Evolutionary conservation across 805 yeast genomes (phyloP), one percentile per base, ranked within the genome.

Genomic region (Monosporozyma unispora): DNA sequence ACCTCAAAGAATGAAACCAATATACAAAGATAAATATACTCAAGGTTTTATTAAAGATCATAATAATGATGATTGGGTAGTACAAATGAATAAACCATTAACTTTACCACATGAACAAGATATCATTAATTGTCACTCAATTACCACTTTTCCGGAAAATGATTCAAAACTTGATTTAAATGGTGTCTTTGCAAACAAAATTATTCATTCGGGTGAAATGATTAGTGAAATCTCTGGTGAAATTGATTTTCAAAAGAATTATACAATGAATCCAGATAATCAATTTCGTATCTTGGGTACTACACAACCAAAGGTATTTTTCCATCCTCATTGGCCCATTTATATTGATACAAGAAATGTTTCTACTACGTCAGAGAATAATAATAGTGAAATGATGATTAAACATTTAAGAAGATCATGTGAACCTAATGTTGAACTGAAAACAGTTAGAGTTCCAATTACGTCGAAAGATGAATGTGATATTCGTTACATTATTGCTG

Each of bases 211-310:
- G 40, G 78, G 75, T 18, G 74, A 79, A 1, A 69, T 78, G 3
- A 64, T 88, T 7, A 69, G 74, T 23, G 89, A 87, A 61, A 74
- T 80, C 50, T 63, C 80, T 7, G 98, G 98, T 6, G 90, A 84
- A 56, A 65, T 91, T 2, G 83, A 81, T 54, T 71, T 78, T 47
- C 83, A 81, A 56, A 72, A 75, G 25, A 79, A 76, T 56, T 90
- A 90, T 63, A 74, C 77, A 19, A 61, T 65, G 2, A 84, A 87
- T 57, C 74, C 80, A 23, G 71, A 79, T 49, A 91, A 90, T 65
- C 96, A 89, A 61, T 91, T 88, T 66, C 66, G 80, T 55, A 61
- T 76, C 16, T 80, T 81, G 82, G 96, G 83, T 6, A 82, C 83
- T 50, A 82, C 80, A 40, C 72, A 73, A 53, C 83, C 83, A 3